Evolutionary conservation across 306 rosid genomes (phyloP).

Genomic region (Vigna unguiculata): DNA sequence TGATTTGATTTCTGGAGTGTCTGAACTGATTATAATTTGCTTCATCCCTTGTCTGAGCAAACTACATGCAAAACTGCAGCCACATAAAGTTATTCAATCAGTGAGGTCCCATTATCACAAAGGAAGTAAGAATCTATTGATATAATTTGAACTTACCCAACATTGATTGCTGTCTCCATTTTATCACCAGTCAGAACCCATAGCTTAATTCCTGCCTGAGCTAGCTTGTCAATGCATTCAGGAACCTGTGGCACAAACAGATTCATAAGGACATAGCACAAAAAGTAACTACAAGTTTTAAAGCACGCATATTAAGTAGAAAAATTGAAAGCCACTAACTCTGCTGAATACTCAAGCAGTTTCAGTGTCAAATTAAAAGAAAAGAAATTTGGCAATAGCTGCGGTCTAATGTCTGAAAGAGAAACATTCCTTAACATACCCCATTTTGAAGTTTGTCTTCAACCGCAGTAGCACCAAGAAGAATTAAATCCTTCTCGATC

Average conservation of each 20-base stretch:
- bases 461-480: constrained; percentile 54
- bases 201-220: constrained; percentile 50
- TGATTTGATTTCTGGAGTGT: constrained; percentile 43
- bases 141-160: constrained; percentile 40
- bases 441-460: constrained; percentile 54
- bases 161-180: constrained; percentile 53
- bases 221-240: constrained; percentile 53
- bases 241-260: constrained; percentile 39
- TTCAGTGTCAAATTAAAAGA: not conserved
- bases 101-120: constrained; percentile 17
- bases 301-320: not conserved
- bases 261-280: constrained; percentile 17
- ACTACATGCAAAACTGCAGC: constrained; percentile 47
- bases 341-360: not conserved
- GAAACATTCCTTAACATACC: constrained; percentile 37
- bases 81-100: constrained; percentile 6
- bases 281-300: not conserved
- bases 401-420: not conserved
- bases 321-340: not conserved
- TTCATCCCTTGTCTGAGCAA: constrained; percentile 52
- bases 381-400: not conserved
- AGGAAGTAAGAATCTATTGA: constrained; percentile 7
- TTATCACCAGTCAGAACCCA: constrained; percentile 55
- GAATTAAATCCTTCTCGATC: constrained; percentile 46
- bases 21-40: constrained; percentile 45